Evolutionary conservation across 805 yeast genomes (phyloP).

Genomic region (Metschnikowia lunata): DNA sequence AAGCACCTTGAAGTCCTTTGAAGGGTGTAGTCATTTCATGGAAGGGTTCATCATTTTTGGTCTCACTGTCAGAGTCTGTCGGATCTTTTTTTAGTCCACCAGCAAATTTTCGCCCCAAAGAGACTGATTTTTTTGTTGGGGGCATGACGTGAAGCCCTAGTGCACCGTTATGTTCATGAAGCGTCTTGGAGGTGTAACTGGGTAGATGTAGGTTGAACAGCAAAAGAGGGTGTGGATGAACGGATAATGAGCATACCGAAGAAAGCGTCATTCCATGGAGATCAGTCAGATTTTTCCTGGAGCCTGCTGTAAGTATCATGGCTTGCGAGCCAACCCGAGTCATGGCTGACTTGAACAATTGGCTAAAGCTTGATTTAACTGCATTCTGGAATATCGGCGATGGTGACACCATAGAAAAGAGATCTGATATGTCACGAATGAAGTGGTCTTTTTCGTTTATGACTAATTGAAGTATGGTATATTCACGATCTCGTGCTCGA

Average conservation of each 20-base stretch:
- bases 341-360: conserved; percentile 30
- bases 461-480: too few species aligned
- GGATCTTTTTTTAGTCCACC: conserved; percentile 47
- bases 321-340: conserved; percentile 38
- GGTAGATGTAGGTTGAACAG: conserved; percentile 88
- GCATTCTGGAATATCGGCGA: conserved; percentile 1
- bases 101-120: conserved; percentile 62
- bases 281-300: conserved; percentile 5
- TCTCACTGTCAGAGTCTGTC: conserved; percentile 11
- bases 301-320: conserved; percentile 37
- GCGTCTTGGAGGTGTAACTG: conserved; percentile 65
- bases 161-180: conserved; percentile 47
- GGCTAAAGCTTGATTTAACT: neutral
- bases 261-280: conserved; percentile 80
- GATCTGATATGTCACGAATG: too few species aligned
- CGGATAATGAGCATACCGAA: conserved; percentile 77
- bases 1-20: conserved; percentile 24
- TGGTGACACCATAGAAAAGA: conserved; percentile 2
- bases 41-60: conserved; percentile 31
- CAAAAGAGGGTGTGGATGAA: conserved; percentile 70
- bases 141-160: conserved; percentile 76
- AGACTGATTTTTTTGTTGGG: conserved; percentile 52
- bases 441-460: too few species aligned
- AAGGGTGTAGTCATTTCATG: conserved; percentile 57
- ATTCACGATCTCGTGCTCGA: too few species aligned